A percentile compares a stretch with the other conserved stretches of the same genome.
These are phyloP conservation scores for Pleurostoma richardsiae DNA, from an alignment of 2,329 filamentous ascomycete species.

Conservation along the genomic window DNA sequence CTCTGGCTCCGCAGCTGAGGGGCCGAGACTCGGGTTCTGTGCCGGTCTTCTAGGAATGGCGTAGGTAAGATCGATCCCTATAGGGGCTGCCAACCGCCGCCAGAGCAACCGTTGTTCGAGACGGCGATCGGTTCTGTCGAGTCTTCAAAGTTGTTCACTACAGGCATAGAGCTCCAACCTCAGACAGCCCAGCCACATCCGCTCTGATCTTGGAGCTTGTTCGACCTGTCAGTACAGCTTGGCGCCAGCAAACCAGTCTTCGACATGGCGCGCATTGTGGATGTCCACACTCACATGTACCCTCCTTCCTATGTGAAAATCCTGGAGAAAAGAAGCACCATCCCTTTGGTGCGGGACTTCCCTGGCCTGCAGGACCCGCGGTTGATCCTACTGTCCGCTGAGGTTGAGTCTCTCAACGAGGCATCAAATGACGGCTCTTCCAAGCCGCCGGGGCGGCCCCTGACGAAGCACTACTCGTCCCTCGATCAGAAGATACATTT, in stretches of 20 bases:
- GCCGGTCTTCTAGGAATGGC: too few species aligned
- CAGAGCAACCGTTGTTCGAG: too few species aligned
- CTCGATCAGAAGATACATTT: constrained; percentile 77
- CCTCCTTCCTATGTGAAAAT: constrained; percentile 58
- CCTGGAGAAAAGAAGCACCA: constrained; percentile 52
- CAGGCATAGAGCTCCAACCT: too few species aligned
- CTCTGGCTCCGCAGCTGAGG: too few species aligned
- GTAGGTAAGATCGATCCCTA: too few species aligned
- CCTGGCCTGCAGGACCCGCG: constrained; percentile 46
- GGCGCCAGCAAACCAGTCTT: neutral
- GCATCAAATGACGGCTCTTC: constrained; percentile 43
- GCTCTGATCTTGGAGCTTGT: too few species aligned
- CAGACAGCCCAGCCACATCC: too few species aligned
- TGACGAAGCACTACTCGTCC: constrained; percentile 79
- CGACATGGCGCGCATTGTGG: constrained; percentile 41
- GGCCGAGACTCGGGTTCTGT: too few species aligned
- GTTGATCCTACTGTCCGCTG: constrained; percentile 50
- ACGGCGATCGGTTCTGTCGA: too few species aligned
- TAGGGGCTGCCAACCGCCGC: too few species aligned
- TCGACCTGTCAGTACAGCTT: too few species aligned
- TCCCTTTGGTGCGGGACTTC: constrained; percentile 69
- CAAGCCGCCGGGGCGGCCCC: constrained; percentile 69
- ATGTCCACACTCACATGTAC: constrained; percentile 69
- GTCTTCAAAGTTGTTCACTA: too few species aligned
- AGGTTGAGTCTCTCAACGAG: constrained; percentile 17